A percentile compares a stretch with the other conserved stretches of the same genome.
Conservation (phyloP, 371 early-diverging fungal genomes). For the Blakeslea trispora region DNA sequence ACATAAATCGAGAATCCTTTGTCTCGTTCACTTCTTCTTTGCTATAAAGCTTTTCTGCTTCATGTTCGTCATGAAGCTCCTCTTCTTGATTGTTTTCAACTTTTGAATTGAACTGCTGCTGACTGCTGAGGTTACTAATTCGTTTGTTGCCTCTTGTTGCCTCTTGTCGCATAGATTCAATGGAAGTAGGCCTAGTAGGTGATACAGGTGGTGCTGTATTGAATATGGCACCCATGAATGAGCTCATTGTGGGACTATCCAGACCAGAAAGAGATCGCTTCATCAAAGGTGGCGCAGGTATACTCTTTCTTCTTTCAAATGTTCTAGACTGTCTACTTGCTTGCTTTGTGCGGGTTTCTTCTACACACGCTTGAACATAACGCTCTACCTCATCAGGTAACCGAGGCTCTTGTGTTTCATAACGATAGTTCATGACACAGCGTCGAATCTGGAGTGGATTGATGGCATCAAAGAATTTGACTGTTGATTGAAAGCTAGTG, state of each 20-base stretch:
- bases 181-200: conserved; percentile 11
- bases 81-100: background rate
- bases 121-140: background rate
- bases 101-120: background rate
- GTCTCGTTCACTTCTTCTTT: conserved; percentile 38
- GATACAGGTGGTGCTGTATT: conserved; percentile 14
- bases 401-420: conserved; percentile 78
- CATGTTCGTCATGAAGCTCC: conserved; percentile 27
- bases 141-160: background rate
- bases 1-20: conserved; percentile 49
- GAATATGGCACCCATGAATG: conserved; percentile 30
- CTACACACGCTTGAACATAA: conserved; percentile 66
- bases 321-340: conserved; percentile 44
- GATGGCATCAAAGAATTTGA: conserved; percentile 59
- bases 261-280: conserved; percentile 34
- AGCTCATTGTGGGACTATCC: conserved; percentile 34
- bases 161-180: background rate
- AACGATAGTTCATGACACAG: conserved; percentile 76
- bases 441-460: conserved; percentile 73
- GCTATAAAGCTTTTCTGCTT: conserved; percentile 23
- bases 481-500: conserved; percentile 68
- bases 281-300: conserved; percentile 18
- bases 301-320: conserved; percentile 36
- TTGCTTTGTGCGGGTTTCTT: conserved; percentile 57
- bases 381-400: conserved; percentile 68